A percentile compares a stretch with the other conserved stretches of the same genome.
phyloP scores from a whole-genome alignment of 371 early-diverging fungal genomes.

The Circinella umbellata region DNA sequence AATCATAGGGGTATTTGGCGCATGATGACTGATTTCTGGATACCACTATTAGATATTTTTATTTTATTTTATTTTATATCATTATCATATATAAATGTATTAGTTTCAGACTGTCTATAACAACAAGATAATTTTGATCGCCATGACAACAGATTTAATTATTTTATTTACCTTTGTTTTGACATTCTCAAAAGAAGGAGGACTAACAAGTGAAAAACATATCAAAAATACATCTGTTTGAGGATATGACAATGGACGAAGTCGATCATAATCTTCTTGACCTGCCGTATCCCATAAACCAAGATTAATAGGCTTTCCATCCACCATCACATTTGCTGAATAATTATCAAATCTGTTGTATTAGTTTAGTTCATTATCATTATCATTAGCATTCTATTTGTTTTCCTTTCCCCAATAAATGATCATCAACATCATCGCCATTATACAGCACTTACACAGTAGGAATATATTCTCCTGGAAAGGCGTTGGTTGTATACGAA shows the following conservation, averaged over 20 bases:
- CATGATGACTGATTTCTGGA: constrained; percentile 69
- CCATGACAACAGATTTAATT: no score
- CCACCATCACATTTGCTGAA: constrained; percentile 93
- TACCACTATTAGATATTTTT: no score
- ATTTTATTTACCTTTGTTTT: constrained; percentile 67
- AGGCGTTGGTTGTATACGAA: constrained; percentile 96
- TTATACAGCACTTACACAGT: constrained; percentile 81
- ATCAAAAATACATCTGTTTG: constrained; percentile 91
- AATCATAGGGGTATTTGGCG: constrained; percentile 67
- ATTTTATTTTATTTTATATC: neutral
- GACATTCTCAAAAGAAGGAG: constrained; percentile 94
- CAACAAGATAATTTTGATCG: no score
- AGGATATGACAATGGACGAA: constrained; percentile 94
- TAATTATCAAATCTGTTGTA: constrained; percentile 90
- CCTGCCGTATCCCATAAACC: constrained; percentile 99
- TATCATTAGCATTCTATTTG: neutral
- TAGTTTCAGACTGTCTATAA: no score
- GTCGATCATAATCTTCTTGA: constrained; percentile 97
- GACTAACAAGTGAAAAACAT: constrained; percentile 87
- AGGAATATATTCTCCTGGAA: constrained; percentile 97
- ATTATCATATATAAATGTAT: no score
- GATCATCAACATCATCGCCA: constrained; percentile 1
- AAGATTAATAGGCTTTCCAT: constrained; percentile 93
- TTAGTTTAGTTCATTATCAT: constrained; percentile 3
- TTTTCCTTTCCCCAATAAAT: neutral